Conservation (phyloP, 2,329 filamentous ascomycete species). For the Fusarium caatingaense region DNA sequence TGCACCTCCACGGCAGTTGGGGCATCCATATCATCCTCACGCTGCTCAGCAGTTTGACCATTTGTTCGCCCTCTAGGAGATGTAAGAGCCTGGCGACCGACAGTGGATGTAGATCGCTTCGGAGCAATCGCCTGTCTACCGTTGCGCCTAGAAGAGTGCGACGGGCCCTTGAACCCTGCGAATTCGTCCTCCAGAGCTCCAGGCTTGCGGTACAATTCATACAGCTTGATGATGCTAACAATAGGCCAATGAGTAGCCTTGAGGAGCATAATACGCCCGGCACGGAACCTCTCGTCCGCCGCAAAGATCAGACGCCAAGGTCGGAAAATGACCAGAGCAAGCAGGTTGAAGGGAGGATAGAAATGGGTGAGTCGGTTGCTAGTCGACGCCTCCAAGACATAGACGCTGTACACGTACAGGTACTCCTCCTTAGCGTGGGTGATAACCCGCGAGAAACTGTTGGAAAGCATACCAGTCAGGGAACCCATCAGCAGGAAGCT, state of each 20-base stretch:
- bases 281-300: slow-evolving; percentile 71
- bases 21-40: slow-evolving; percentile 54
- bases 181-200: slow-evolving; percentile 55
- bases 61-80: slow-evolving; percentile 33
- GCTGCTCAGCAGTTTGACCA: slow-evolving; percentile 27
- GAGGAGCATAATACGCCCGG: slow-evolving; percentile 69
- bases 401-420: slow-evolving; percentile 77
- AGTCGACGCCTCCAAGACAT: slow-evolving; percentile 74
- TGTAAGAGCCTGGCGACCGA: slow-evolving; percentile 31
- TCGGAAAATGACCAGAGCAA: slow-evolving; percentile 77
- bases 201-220: slow-evolving; percentile 65
- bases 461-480: slow-evolving; percentile 81
- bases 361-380: slow-evolving; percentile 77
- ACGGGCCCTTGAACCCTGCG: slow-evolving; percentile 62
- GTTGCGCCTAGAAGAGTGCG: slow-evolving; percentile 44
- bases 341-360: slow-evolving; percentile 78
- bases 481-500: slow-evolving; percentile 84
- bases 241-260: slow-evolving; percentile 74
- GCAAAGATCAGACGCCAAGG: slow-evolving; percentile 77
- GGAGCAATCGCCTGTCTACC: slow-evolving; percentile 27
- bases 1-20: slow-evolving; percentile 61
- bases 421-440: slow-evolving; percentile 78
- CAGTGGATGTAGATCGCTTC: slow-evolving; percentile 35
- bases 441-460: slow-evolving; percentile 76
- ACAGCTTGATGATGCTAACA: slow-evolving; percentile 75